Evolutionary conservation across 805 yeast genomes (phyloP), one percentile per base, ranked within the genome.

Genomic region (Cyberlindnera amylophila): DNA sequence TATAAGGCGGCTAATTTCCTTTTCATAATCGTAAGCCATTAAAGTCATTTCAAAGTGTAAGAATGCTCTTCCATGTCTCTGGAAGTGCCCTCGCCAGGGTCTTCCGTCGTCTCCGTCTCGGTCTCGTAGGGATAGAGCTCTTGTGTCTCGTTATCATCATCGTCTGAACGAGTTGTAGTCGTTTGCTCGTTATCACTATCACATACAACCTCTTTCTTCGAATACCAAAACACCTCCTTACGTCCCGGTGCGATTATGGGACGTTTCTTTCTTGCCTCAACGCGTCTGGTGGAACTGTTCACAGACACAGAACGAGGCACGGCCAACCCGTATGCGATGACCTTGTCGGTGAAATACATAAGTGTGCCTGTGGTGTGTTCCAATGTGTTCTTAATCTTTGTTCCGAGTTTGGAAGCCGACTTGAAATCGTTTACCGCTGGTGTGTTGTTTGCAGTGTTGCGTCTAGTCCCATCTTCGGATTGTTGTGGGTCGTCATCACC

Each of bases 301-400:
- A 54, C 62, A 31, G 65, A 41, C 39, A 72, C 70, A 0, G 82
- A 72, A 36, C 79, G 57, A 1, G 82, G 79, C 4, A 74, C 71
- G 4, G 81, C 79, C 50, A 79, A 62, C n/a, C 81, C 80, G 36
- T 76, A 74, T 12, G 77, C 75, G 38, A 79, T 75, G 14, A 77
- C 64, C 29, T 67, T 69, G 57, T 78, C 83, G 1, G 83, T 74
- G 37, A 73, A 59, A 44, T 65, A 61, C 29, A 72, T 50, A 32
- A 78, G 54, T 2, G 67, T 62, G 23, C 64, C 61, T n/a, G 69
- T 65, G 0, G 74, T 60, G 10, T 49, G 49, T 5, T 35, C 45
- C 8, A 66, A 24, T 11, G 60, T 52, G 13, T 54, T 53, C 40
- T 46, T 56, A 29, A 62, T 34, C n/a, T 13, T 23, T 15, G 29